Evolutionary conservation across 2,329 filamentous ascomycete species (phyloP).

Genomic region (Cytospora piceae): DNA sequence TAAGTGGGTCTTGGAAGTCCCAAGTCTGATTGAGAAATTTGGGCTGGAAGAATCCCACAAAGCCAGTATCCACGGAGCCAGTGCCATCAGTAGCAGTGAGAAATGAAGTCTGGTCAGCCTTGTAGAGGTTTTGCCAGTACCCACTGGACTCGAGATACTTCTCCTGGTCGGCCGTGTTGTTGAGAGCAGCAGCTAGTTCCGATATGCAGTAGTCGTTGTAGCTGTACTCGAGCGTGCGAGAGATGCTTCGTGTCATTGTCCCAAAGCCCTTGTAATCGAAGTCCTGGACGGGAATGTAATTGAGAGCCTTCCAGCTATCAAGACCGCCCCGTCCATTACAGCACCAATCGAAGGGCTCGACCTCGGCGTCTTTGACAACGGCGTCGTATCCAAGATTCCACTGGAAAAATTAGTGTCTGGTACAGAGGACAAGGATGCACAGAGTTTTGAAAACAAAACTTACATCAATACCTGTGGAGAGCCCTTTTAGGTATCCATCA

Average conservation of each 20-base stretch:
- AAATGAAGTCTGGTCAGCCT: constrained; percentile 58
- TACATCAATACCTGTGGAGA: constrained; percentile 58
- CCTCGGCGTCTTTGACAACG: constrained; percentile 72
- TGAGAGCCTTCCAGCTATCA: constrained; percentile 70
- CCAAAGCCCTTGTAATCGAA: constrained; percentile 70
- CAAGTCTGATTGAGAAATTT: constrained; percentile 69
- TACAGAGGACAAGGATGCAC: too few species aligned
- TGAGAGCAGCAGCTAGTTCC: constrained; percentile 62
- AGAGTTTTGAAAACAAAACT: too few species aligned
- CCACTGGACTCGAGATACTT: constrained; percentile 63
- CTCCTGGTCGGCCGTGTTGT: constrained; percentile 56
- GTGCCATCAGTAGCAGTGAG: constrained; percentile 46
- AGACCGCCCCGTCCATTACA: constrained; percentile 72
- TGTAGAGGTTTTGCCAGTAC: constrained; percentile 72
- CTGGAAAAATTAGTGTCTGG: constrained; percentile 39
- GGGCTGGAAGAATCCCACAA: constrained; percentile 72
- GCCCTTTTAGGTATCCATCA: constrained; percentile 70
- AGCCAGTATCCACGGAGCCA: constrained; percentile 57
- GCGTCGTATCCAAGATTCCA: constrained; percentile 73
- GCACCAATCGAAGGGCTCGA: constrained; percentile 71
- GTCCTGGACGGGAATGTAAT: constrained; percentile 73
- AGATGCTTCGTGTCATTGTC: constrained; percentile 70
- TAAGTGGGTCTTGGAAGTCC: constrained; percentile 69
- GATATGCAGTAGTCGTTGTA: constrained; percentile 77
- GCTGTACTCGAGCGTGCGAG: constrained; percentile 75